Evolutionary conservation across 1,284 basidiomycete genomes (phyloP), one percentile per base, ranked within the genome.

Genomic region (Ustilago cynodontis): DNA sequence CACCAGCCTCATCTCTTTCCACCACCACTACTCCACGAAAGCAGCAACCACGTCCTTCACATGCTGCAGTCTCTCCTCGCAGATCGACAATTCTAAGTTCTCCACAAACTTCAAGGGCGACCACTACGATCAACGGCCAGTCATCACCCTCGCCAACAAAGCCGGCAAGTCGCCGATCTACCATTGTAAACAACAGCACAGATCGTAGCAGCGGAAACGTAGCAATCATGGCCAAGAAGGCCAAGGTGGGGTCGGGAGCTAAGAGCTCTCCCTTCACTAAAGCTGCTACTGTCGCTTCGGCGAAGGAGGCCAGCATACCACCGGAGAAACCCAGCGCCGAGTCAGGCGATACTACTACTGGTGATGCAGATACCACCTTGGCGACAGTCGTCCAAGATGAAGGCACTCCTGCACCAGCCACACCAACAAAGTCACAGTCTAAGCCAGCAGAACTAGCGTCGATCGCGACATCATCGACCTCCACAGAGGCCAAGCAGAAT

Each of bases 401-500:
- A 29, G 39, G 45, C 7, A 18, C 52, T 13, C 24, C 67, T 6
- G 29, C 65, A 3, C 26, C 58, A 2, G 24, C 54, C 3, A 37
- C 50, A 1, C 14, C 59, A 3, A 22, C 24, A 11, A 6, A 37
- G 10, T 58, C 55, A 24, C 54, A 60, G 10, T 33, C 41, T 26
- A 68, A 59, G 20, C 13, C 65, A 28, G 54, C 41, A 50, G 62
- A 68, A n/a, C n/a, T 33, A 13, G 29, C 50, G 20, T 37, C 33
- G 14, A 16, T 24, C 26, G 26, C 41, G 14, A 43, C 41, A 29
- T n/a, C 47, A 33, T 68, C 61, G 14, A 41, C 64, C 3, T 43
- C 55, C 1, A 26, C 45, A 5, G 66, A 70, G 16, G 52, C 58
- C 26, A 71, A 78, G 31, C 78, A 85, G 73, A 83, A 84, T 64